phyloP scores from a whole-genome alignment of 2,329 filamentous ascomycete genomes.

The Fusarium sublunatum region DNA sequence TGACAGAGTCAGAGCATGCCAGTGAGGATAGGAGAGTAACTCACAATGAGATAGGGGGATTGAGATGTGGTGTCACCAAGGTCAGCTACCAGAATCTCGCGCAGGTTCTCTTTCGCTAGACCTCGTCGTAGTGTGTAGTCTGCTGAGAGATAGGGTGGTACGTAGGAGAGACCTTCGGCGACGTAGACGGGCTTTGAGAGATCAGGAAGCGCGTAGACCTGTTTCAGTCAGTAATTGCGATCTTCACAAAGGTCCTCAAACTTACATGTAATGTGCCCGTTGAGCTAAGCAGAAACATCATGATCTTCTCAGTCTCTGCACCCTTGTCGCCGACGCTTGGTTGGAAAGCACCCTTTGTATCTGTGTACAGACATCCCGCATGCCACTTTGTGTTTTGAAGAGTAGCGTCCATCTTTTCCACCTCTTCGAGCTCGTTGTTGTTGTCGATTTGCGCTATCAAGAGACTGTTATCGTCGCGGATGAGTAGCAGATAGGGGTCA shows the following conservation, averaged over 20 bases:
- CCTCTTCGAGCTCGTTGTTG: constrained; percentile 85
- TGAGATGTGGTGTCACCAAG: constrained; percentile 79
- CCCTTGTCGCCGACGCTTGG: constrained; percentile 54
- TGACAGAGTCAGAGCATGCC: constrained; percentile 49
- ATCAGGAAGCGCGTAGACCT: constrained; percentile 83
- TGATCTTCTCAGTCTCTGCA: constrained; percentile 59
- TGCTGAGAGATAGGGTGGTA: constrained; percentile 79
- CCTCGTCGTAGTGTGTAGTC: constrained; percentile 77
- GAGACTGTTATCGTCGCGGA: constrained; percentile 85
- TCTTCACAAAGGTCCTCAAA: constrained; percentile 29
- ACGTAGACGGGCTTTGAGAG: constrained; percentile 77
- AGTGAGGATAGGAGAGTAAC: constrained; percentile 43
- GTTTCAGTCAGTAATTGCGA: constrained; percentile 16
- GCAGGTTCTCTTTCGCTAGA: constrained; percentile 76
- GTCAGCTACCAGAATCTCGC: constrained; percentile 85
- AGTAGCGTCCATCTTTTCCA: constrained; percentile 71
- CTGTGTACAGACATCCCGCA: constrained; percentile 85
- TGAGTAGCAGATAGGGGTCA: constrained; percentile 85
- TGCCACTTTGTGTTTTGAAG: constrained; percentile 77
- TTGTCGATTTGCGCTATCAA: constrained; percentile 80
- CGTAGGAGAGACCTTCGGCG: constrained; percentile 79
- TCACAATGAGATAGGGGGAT: constrained; percentile 83
- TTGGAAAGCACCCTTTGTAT: constrained; percentile 68
- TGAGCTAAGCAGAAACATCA: constrained; percentile 81
- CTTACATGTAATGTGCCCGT: constrained; percentile 80